Percentiles rank a stretch among this genome's conserved stretches.
Evolutionary conservation across 768 basidiomycete genomes (phyloP).

Genomic region (Crassisporium funariophilum): DNA sequence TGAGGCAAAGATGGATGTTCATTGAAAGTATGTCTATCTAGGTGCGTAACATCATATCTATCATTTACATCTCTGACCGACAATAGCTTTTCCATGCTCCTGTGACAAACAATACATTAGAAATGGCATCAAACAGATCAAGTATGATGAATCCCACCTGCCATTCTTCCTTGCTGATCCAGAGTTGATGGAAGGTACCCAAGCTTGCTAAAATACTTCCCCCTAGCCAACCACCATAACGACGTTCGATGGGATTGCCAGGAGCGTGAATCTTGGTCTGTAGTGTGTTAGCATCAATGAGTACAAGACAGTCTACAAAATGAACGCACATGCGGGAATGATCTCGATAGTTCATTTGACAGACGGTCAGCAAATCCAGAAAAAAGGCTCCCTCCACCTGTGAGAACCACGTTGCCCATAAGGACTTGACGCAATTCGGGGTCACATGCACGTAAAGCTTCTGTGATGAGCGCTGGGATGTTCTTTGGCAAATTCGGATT

Average conservation of each 20-base stretch:
- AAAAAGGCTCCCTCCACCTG: conserved; percentile 91
- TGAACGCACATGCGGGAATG: conserved; percentile 75
- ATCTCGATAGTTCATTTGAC: conserved; percentile 68
- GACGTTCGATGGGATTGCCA: conserved; percentile 86
- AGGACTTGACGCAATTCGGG: conserved; percentile 90
- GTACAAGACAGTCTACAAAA: too few relatives aligned
- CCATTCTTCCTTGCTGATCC: conserved; percentile 95
- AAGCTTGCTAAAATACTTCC: conserved; percentile 93
- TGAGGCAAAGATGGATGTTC: conserved; percentile 3
- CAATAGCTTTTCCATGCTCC: conserved; percentile 84
- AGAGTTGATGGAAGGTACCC: conserved; percentile 97
- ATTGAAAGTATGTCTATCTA: conserved; percentile 7
- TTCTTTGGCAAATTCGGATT: conserved; percentile 76
- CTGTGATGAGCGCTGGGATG: conserved; percentile 73
- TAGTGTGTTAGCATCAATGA: background rate
- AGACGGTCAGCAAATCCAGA: conserved; percentile 86
- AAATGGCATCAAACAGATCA: background rate
- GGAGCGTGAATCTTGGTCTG: conserved; percentile 92
- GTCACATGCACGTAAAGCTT: conserved; percentile 83
- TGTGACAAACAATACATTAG: conserved; percentile 25
- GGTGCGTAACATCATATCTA: conserved; percentile 3
- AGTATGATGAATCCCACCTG: conserved; percentile 52
- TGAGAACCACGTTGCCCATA: conserved; percentile 90
- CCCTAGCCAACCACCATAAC: conserved; percentile 94
- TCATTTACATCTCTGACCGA: conserved; percentile 86